Evolutionary conservation across 805 yeast species (phyloP).

Genomic region (Ogataea kodamae): DNA sequence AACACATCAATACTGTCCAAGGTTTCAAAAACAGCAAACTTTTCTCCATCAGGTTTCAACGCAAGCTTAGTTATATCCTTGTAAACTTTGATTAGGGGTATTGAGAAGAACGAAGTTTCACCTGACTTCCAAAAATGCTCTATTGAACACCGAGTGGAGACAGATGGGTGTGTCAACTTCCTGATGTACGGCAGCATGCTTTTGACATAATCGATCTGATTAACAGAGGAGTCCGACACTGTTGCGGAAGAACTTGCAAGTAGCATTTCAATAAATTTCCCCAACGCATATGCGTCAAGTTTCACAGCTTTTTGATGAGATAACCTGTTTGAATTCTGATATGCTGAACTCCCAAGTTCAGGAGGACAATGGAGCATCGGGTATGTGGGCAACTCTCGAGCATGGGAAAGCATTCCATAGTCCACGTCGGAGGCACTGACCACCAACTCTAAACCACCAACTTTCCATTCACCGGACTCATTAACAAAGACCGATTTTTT

Average conservation of each 20-base stretch:
- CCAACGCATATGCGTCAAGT: slow-evolving; percentile 65
- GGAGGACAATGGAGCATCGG: slow-evolving; percentile 40
- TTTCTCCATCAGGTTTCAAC: slow-evolving; percentile 51
- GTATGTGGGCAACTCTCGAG: slow-evolving; percentile 25
- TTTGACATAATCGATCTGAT: slow-evolving; percentile 34
- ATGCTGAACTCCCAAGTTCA: slow-evolving; percentile 46
- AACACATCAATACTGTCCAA: slow-evolving; percentile 40
- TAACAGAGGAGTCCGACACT: slow-evolving; percentile 10
- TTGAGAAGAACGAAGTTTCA: slow-evolving; percentile 34
- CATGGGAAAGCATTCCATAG: slow-evolving; percentile 26
- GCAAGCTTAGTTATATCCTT: slow-evolving; percentile 54
- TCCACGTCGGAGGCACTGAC: slow-evolving; percentile 48
- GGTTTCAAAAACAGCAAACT: slow-evolving; percentile 42
- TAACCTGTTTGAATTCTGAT: slow-evolving; percentile 34
- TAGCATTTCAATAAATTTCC: slow-evolving; percentile 48
- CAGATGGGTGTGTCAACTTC: slow-evolving; percentile 37
- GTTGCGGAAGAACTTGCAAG: slow-evolving; percentile 32
- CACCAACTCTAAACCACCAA: slow-evolving; percentile 76
- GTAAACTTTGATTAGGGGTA: slow-evolving; percentile 49
- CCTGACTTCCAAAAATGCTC: slow-evolving; percentile 36
- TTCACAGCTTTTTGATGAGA: slow-evolving; percentile 36
- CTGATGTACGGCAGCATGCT: slow-evolving; percentile 36
- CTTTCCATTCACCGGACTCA: slow-evolving; percentile 73
- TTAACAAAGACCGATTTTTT: slow-evolving; percentile 60
- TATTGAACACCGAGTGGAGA: slow-evolving; percentile 38